Conservation (phyloP, 2,329 filamentous ascomycete species). For the Fusarium lyarnte region DNA sequence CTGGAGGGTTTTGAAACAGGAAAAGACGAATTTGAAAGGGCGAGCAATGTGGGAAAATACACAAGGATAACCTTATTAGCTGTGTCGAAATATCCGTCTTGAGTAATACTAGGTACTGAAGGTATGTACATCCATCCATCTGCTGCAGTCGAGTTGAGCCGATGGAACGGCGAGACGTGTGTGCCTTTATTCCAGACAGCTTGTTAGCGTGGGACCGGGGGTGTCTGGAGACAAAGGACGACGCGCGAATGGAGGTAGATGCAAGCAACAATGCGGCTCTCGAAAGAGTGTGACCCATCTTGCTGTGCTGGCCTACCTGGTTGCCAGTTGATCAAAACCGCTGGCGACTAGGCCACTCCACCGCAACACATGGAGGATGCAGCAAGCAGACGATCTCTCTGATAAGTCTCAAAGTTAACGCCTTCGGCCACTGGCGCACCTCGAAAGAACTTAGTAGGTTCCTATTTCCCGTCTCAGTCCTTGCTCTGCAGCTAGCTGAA, state of each 20-base stretch:
- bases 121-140: constrained; percentile 47
- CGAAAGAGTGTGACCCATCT: constrained; percentile 72
- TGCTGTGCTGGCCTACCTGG: constrained; percentile 92
- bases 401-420: constrained; percentile 47
- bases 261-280: constrained; percentile 74
- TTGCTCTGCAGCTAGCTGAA: constrained; percentile 18
- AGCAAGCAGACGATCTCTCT: constrained; percentile 61
- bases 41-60: constrained; percentile 9
- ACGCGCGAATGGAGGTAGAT: constrained; percentile 57
- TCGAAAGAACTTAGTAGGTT: constrained; percentile 41
- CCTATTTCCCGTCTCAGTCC: constrained; percentile 24
- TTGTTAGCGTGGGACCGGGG: constrained; percentile 60
- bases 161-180: constrained; percentile 59
- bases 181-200: constrained; percentile 71
- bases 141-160: constrained; percentile 61
- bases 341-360: constrained; percentile 72
- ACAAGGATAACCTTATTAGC: constrained; percentile 16
- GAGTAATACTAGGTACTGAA: constrained; percentile 45
- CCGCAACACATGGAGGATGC: constrained; percentile 56
- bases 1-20: constrained; percentile 22
- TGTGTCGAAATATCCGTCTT: constrained; percentile 52
- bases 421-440: constrained; percentile 42
- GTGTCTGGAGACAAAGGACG: constrained; percentile 55
- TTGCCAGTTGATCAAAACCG: constrained; percentile 80
- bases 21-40: constrained; percentile 8